Evolutionary conservation across 495 filamentous ascomycete genomes (phyloP).

Genomic region (Penicillium egyptiacum): DNA sequence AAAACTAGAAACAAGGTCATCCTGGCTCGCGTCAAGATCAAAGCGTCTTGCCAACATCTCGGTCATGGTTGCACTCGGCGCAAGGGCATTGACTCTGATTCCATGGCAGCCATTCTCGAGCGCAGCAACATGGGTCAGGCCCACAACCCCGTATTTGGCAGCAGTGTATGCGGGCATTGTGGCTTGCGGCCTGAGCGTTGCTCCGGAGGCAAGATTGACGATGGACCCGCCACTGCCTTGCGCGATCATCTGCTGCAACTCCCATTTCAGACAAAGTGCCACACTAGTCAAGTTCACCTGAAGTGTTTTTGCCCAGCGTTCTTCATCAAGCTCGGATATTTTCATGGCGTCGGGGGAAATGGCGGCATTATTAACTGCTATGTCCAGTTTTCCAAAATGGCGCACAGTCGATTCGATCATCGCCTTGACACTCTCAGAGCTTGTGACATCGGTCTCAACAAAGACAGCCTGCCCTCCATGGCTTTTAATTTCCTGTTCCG

Average conservation of each 20-base stretch:
- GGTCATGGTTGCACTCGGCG: constrained; percentile 24
- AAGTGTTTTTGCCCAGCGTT: constrained; percentile 12
- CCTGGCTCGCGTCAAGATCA: neutral
- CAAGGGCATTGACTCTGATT: constrained; percentile 29
- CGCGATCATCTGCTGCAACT: constrained; percentile 24
- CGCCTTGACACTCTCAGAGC: constrained; percentile 15
- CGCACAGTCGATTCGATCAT: constrained; percentile 16
- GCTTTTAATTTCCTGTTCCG: no score
- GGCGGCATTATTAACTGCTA: constrained; percentile 28
- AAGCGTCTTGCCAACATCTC: constrained; percentile 24
- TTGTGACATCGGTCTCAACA: constrained; percentile 27
- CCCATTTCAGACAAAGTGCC: constrained; percentile 19
- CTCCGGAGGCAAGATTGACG: constrained; percentile 43
- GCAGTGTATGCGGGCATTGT: constrained; percentile 39
- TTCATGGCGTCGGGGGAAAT: constrained; percentile 6
- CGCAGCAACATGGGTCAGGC: constrained; percentile 42
- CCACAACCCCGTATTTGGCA: constrained; percentile 46
- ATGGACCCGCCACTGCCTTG: constrained; percentile 37
- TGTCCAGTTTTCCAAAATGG: constrained; percentile 21
- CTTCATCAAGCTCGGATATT: constrained; percentile 16
- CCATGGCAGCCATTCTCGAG: constrained; percentile 15
- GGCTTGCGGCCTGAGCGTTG: constrained; percentile 25
- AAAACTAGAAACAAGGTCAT: constrained; percentile 1
- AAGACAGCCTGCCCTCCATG: neutral
- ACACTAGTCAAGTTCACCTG: constrained; percentile 20